A percentile compares a stretch with the other conserved stretches of the same genome.
Conservation (phyloP, 106 monocot species). For the Dioscorea dumetorum region DNA sequence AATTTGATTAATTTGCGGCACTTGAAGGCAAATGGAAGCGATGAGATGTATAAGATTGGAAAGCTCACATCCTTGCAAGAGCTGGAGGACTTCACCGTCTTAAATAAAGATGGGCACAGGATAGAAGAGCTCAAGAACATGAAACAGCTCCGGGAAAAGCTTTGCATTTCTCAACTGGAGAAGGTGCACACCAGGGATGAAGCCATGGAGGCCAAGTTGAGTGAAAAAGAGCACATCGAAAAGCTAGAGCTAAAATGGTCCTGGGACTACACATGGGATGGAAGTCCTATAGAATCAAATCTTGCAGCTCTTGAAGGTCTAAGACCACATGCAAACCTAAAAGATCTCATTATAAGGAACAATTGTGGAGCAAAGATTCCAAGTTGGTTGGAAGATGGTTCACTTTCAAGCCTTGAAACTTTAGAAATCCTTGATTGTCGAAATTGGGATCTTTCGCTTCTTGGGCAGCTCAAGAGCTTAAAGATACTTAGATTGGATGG, state of each 20-base stretch:
- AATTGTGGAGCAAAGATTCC: slow-evolving; percentile 6
- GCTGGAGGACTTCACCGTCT: slow-evolving; percentile 2
- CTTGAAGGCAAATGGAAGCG: background rate
- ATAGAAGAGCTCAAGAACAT: background rate
- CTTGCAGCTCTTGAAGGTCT: slow-evolving; percentile 17
- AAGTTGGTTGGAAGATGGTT: slow-evolving; percentile 13
- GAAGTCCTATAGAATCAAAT: no score
- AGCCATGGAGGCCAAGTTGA: background rate
- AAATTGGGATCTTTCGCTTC: no score
- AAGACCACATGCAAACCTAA: slow-evolving; percentile 9
- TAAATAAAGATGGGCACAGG: background rate
- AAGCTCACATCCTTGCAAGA: background rate
- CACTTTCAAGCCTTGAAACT: no score
- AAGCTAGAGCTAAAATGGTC: background rate
- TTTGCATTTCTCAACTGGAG: background rate
- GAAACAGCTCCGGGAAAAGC: background rate
- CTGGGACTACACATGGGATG: no score
- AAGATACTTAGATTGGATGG: no score
- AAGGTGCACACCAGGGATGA: background rate
- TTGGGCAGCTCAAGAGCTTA: no score
- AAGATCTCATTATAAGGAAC: slow-evolving; percentile 1
- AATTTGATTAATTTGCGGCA: background rate
- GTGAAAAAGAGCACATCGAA: background rate
- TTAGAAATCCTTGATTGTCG: no score
- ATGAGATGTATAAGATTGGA: background rate